Base-by-base conservation (phyloP, 2,329 filamentous ascomycete species). In the Aspergillus glaucus region DNA sequence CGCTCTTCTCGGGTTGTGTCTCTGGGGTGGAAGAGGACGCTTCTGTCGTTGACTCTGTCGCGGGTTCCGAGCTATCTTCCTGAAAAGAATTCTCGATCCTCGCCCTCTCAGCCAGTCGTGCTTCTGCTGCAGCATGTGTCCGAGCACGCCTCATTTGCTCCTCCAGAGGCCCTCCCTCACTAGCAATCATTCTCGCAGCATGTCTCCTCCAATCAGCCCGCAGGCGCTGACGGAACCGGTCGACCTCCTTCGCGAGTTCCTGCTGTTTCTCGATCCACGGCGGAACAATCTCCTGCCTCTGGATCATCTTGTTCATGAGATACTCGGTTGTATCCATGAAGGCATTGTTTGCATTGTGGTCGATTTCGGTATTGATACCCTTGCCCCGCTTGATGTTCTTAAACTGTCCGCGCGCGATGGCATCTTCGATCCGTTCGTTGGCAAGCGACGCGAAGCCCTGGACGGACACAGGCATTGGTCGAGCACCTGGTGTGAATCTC, bases 181-280 rank as follows among this genome's bases (percentile, higher is more conserved):
- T 86, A 1, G 90, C 77, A 56, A 97, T 94, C 58, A 84, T 79
- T 44, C 88, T 75, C 1, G 88, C 84, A 4, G 87, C 88, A 67
- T 95, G 88, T 32, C 90, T 79, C 63, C 81, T 84, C 92, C 92
- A 97, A 58, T 95, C 89, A 37, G 78, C 81, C 32, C 91, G 77
- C 52, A 97, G 63, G n/a, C 88, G 75, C 2, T 75, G 71, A 2
- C 93, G 80, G 63, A 98, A 96, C 1, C 77, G 76, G 10, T 76
- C 78, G 1, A 84, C 79, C 0, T 87, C 79, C 51, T 81, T 82
- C 9, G 83, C 78, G 5, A 97, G 74, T 61, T 96, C 90, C 64
- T 97, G 92, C 67, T 98, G 93, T 71, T 96, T 97, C 70, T 98
- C 93, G 51, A 98, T 97, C 93, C 93, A 98, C 0, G 92, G 92